Conservation (phyloP, 2,329 filamentous ascomycete species). For the Penicillium olsonii region DNA sequence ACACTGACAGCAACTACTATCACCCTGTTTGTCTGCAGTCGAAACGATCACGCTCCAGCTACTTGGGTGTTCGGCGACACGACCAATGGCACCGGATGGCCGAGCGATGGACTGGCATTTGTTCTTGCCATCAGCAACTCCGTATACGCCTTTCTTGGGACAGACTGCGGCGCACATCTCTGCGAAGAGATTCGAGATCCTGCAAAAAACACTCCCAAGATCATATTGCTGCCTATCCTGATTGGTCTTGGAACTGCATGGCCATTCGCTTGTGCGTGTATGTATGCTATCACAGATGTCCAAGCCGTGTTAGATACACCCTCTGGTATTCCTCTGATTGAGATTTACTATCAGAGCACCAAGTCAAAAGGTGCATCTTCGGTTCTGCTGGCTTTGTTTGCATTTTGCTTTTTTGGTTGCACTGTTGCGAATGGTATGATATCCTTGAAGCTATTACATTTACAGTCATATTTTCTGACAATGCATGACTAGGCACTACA, state of each 20-base stretch:
- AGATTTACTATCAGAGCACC: constrained; percentile 14
- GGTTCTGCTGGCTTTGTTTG: constrained; percentile 6
- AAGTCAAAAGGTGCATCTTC: constrained; percentile 3
- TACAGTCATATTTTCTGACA: neutral
- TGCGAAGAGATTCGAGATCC: constrained; percentile 10
- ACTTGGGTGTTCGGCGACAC: constrained; percentile 3
- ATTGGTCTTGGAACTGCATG: constrained; percentile 7
- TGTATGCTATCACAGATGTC: constrained; percentile 8
- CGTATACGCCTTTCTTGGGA: constrained; percentile 11
- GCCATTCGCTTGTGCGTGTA: constrained; percentile 8
- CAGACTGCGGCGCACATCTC: constrained; percentile 8
- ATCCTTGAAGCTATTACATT: too few species aligned
- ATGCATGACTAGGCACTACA: constrained; percentile 1
- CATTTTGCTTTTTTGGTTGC: constrained; percentile 12
- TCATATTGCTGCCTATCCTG: constrained; percentile 9
- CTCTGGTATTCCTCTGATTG: constrained; percentile 7
- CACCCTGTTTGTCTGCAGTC: constrained; percentile 5
- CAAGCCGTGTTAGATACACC: constrained; percentile 8
- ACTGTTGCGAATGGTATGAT: constrained; percentile 7
- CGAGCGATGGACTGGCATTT: constrained; percentile 7
- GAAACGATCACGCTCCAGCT: constrained; percentile 2
- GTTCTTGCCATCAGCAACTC: constrained; percentile 5
- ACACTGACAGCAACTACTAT: constrained; percentile 7
- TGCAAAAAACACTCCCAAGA: constrained; percentile 4
- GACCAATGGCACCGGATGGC: constrained; percentile 7